These are phyloP conservation scores for Eucalyptus erythrocorys DNA, from an alignment of 345 rosid genomes.

Conservation along the genomic window DNA sequence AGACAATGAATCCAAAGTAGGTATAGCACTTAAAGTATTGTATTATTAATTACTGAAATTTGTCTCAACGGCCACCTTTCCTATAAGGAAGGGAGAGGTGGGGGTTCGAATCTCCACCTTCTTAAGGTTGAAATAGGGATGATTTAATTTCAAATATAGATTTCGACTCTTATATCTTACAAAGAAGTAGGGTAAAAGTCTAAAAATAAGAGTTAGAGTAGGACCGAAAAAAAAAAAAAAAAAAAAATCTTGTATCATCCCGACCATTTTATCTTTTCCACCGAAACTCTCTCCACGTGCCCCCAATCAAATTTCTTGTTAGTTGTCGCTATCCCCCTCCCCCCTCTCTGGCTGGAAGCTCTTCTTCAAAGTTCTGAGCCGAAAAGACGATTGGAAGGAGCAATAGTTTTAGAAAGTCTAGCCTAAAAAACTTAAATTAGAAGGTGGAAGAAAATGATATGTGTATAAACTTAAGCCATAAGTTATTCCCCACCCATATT, in stretches of 20 bases:
- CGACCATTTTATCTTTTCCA: neutral
- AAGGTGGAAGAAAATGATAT: too few species aligned
- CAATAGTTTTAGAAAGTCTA: too few species aligned
- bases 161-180: fast-evolving
- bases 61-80: fast-evolving
- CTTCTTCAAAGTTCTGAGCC: neutral
- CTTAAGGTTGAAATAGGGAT: fast-evolving
- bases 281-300: neutral
- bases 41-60: fast-evolving
- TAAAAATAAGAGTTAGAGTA: fast-evolving
- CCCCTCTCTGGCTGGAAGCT: neutral
- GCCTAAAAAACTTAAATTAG: too few species aligned
- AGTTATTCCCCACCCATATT: neutral
- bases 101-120: fast-evolving
- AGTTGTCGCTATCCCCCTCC: too few species aligned
- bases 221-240: fast-evolving
- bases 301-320: neutral
- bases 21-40: neutral
- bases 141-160: fast-evolving
- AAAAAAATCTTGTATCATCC: fast-evolving
- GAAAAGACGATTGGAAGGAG: too few species aligned
- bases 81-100: fast-evolving
- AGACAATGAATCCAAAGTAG: neutral
- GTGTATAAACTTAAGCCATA: too few species aligned
- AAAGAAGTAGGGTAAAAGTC: fast-evolving